phyloP scores from a whole-genome alignment of 2,329 filamentous ascomycete species.

The Aciculosporium take region DNA sequence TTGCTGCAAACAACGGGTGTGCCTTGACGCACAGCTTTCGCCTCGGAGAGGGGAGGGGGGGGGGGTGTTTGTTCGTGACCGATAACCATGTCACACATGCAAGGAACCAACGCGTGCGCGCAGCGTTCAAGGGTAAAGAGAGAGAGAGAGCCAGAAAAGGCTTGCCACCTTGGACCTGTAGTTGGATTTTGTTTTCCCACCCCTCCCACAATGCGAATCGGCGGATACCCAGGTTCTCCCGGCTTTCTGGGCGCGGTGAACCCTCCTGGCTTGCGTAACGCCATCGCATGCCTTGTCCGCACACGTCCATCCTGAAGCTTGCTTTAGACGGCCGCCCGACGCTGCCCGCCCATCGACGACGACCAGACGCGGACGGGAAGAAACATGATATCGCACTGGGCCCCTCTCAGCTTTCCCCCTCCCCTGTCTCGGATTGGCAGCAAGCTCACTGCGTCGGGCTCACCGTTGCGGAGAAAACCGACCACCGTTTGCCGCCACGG shows the following conservation, averaged over 20 bases:
- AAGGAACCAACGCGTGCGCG: constrained; percentile 6
- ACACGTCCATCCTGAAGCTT: not conserved
- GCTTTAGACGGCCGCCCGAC: constrained; percentile 1
- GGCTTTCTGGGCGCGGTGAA: not conserved
- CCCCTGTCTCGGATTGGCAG: constrained; percentile 3
- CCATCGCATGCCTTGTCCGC: not conserved
- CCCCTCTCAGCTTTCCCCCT: not conserved
- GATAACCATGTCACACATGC: constrained; percentile 9
- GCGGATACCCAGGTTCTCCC: no score
- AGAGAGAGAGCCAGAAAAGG: constrained; percentile 2
- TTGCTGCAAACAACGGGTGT: not conserved
- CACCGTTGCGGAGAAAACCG: constrained; percentile 6
- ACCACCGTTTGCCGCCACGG: constrained; percentile 2
- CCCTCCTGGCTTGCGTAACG: not conserved
- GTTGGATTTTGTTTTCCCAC: not conserved
- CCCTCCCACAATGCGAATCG: no score
- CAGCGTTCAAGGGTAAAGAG: no score
- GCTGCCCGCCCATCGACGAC: constrained; percentile 3
- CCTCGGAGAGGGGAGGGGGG: no score
- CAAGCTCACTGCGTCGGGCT: not conserved
- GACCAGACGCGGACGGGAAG: no score
- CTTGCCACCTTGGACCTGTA: no score
- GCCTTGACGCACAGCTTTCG: constrained; percentile 1
- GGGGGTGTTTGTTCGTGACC: constrained; percentile 4
- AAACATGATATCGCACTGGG: not conserved